A percentile compares a stretch with the other conserved stretches of the same genome.
These are phyloP conservation scores for Alternaria brassicicola DNA, from an alignment of 2,329 filamentous ascomycete species.

Conservation along the genomic window DNA sequence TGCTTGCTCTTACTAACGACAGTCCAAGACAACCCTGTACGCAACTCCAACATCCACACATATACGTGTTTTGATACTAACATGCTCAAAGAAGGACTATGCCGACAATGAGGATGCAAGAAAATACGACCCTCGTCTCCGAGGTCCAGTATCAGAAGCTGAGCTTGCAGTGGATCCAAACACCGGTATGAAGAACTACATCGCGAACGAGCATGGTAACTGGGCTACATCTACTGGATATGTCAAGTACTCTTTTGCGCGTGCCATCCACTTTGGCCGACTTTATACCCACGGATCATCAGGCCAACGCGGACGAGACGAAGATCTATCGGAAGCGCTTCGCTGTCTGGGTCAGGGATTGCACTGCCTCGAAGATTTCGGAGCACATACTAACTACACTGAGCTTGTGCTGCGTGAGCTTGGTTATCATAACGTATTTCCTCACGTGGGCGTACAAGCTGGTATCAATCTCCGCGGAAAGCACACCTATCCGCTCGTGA, in stretches of 20 bases:
- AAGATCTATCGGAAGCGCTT: conserved; percentile 57
- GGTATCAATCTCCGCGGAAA: conserved; percentile 55
- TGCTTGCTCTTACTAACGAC: conserved; percentile 1
- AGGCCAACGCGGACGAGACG: conserved; percentile 50
- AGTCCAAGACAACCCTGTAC: conserved; percentile 36
- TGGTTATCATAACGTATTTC: conserved; percentile 59
- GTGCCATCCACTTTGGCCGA: conserved; percentile 57
- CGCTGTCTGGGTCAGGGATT: conserved; percentile 59
- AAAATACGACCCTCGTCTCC: conserved; percentile 78
- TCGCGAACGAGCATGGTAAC: conserved; percentile 83
- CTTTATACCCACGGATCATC: conserved; percentile 54
- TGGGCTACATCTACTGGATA: conserved; percentile 93
- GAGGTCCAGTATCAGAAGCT: conserved; percentile 69
- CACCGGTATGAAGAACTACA: conserved; percentile 96
- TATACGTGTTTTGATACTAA: background rate
- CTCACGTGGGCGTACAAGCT: conserved; percentile 57
- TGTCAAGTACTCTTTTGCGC: conserved; percentile 60
- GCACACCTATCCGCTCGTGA: conserved; percentile 59
- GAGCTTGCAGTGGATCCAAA: conserved; percentile 55
- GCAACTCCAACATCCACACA: background rate
- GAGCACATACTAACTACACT: conserved; percentile 62
- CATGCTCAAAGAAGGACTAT: conserved; percentile 43
- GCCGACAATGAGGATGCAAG: conserved; percentile 79
- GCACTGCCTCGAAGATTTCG: conserved; percentile 62
- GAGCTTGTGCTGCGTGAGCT: conserved; percentile 60